Percentiles rank a stretch among this genome's conserved stretches.
phyloP scores from a whole-genome alignment of 2,329 filamentous ascomycete species.

The Tolypocladium sp. region DNA sequence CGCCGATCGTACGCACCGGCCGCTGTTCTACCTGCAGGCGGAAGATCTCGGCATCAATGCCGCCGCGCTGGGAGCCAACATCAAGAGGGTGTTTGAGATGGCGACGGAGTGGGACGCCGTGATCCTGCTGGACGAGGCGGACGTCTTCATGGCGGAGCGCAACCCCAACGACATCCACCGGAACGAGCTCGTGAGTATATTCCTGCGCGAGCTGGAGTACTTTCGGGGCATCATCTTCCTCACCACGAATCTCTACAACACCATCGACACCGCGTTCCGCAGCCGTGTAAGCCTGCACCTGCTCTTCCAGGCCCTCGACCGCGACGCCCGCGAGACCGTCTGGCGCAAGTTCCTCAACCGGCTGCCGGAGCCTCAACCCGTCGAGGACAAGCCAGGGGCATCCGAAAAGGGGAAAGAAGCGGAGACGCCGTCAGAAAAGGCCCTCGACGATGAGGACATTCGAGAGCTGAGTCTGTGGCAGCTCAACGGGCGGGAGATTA shows the following conservation, averaged over 20 bases:
- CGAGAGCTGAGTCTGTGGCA: slow-evolving; percentile 28
- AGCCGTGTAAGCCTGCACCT: slow-evolving; percentile 38
- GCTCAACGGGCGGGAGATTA: slow-evolving; percentile 37
- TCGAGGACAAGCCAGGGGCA: background rate
- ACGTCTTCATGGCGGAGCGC: slow-evolving; percentile 41
- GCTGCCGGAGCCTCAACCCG: slow-evolving; percentile 11
- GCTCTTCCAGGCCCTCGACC: slow-evolving; percentile 29
- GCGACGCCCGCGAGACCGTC: slow-evolving; percentile 26
- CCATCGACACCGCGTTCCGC: slow-evolving; percentile 34
- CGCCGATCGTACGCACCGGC: slow-evolving; percentile 30
- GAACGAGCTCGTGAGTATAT: slow-evolving; percentile 40
- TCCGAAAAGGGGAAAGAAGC: background rate
- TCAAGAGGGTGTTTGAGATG: slow-evolving; percentile 37
- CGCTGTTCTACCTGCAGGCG: slow-evolving; percentile 35
- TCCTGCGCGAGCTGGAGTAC: slow-evolving; percentile 36
- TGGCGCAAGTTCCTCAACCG: slow-evolving; percentile 38
- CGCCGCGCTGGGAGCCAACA: slow-evolving; percentile 32
- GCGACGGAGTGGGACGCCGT: slow-evolving; percentile 41
- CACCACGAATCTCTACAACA: slow-evolving; percentile 32
- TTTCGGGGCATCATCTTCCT: slow-evolving; percentile 35
- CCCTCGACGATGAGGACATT: slow-evolving; percentile 22
- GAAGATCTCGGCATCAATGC: slow-evolving; percentile 38
- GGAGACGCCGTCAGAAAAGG: background rate
- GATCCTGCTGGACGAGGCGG: slow-evolving; percentile 42
- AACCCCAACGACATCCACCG: slow-evolving; percentile 33